These are phyloP conservation scores for Albophoma yamanashiensis DNA, from an alignment of 2,329 filamentous ascomycete species.

Conservation along the genomic window DNA sequence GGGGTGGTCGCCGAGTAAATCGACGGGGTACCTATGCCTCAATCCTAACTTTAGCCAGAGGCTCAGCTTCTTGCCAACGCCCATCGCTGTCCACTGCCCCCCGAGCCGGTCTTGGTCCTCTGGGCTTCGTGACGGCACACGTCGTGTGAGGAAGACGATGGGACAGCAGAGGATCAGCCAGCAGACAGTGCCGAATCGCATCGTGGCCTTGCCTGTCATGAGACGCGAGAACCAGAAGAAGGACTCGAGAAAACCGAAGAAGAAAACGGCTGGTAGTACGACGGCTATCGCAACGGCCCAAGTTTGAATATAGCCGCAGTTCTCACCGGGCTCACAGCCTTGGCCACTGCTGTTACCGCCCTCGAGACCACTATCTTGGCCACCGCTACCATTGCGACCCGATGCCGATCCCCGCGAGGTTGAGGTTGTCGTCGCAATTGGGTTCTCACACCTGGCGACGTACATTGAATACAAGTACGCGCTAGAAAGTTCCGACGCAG, in stretches of 20 bases:
- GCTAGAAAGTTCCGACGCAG: neutral
- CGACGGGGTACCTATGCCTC: constrained; percentile 6
- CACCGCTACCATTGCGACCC: neutral
- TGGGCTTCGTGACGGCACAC: constrained; percentile 2
- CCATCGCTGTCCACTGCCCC: constrained; percentile 6
- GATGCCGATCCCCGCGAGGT: neutral
- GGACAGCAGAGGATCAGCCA: constrained; percentile 13
- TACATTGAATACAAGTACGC: constrained; percentile 10
- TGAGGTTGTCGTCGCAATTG: constrained; percentile 1
- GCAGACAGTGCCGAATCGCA: constrained; percentile 17
- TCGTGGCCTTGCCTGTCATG: constrained; percentile 16
- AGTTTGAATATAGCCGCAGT: neutral
- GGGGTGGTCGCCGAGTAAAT: constrained; percentile 7
- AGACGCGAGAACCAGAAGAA: constrained; percentile 20
- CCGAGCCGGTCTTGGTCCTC: constrained; percentile 6
- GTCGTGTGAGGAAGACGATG: constrained; percentile 6
- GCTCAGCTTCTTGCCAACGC: constrained; percentile 3
- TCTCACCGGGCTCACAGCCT: neutral
- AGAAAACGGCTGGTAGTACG: constrained; percentile 15
- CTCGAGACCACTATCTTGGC: neutral
- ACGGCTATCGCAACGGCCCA: constrained; percentile 15
- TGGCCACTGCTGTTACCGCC: neutral
- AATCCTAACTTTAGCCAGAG: constrained; percentile 11
- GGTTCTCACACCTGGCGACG: constrained; percentile 8
- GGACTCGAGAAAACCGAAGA: constrained; percentile 18